Evolutionary conservation across 2,329 filamentous ascomycete genomes (phyloP).

Genomic region (Colletotrichum horii): DNA sequence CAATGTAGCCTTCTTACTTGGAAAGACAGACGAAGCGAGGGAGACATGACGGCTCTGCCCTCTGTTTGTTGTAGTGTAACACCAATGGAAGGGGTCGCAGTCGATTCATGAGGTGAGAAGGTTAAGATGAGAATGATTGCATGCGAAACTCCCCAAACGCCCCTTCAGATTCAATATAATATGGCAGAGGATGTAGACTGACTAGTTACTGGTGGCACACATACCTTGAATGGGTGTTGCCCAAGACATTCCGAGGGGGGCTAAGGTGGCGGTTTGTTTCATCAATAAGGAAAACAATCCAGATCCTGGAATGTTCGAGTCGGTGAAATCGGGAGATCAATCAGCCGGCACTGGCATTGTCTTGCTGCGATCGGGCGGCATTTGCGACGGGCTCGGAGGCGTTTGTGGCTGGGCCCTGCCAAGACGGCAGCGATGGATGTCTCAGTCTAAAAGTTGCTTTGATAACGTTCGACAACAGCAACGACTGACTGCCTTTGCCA

Average conservation of each 20-base stretch:
- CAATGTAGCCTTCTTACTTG: background rate
- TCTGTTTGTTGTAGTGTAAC: fast-evolving
- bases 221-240: background rate
- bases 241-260: background rate
- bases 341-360: background rate
- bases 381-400: background rate
- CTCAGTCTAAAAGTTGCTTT: background rate
- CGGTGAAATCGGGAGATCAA: background rate
- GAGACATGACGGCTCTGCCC: background rate
- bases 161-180: background rate
- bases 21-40: background rate
- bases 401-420: background rate
- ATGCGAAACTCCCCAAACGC: background rate
- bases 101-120: background rate
- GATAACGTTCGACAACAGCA: background rate
- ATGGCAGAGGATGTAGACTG: background rate
- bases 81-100: background rate
- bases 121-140: background rate
- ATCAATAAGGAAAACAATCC: background rate
- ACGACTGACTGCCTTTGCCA: background rate
- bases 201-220: background rate
- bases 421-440: conserved; percentile 3
- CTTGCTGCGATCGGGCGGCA: background rate
- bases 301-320: background rate
- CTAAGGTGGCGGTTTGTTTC: background rate